Conservation (phyloP, 176 grass and related monocot species). For the Panicum miliaceum region DNA sequence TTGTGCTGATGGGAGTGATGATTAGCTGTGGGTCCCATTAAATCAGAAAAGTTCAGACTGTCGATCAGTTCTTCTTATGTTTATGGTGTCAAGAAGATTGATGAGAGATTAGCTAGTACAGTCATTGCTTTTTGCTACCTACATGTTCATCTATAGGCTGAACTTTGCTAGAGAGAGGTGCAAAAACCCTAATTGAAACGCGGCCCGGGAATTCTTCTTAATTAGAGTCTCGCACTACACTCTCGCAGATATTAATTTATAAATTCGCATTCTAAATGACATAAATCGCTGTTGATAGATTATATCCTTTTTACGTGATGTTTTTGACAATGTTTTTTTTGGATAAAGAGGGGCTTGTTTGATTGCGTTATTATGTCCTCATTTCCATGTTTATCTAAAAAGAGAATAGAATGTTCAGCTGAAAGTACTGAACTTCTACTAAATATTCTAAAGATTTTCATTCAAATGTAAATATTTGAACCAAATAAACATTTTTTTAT, state of each 20-base stretch:
- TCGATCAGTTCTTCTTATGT: conserved; percentile 32
- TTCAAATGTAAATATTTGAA: neutral
- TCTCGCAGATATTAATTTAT: neutral
- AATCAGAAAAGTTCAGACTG: conserved; percentile 29
- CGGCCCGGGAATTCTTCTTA: neutral
- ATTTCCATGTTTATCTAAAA: neutral
- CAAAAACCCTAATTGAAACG: neutral
- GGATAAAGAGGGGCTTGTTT: neutral
- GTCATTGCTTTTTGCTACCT: neutral
- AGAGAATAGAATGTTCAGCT: neutral
- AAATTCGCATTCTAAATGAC: neutral
- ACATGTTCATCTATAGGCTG: neutral
- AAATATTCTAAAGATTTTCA: neutral
- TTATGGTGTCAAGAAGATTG: conserved; percentile 23
- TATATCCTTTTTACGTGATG: neutral
- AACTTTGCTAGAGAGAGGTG: neutral
- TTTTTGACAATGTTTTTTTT: neutral
- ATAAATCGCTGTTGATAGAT: neutral
- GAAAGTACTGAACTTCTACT: too few relatives aligned
- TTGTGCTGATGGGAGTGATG: conserved; percentile 52
- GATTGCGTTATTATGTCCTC: neutral
- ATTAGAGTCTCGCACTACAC: neutral
- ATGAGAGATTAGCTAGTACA: conserved; percentile 33
- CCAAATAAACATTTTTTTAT: neutral
- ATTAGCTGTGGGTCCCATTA: conserved; percentile 51